These are phyloP conservation scores for Bipolaris gigantea DNA, from an alignment of 2,329 filamentous ascomycete species.

Conservation along the genomic window DNA sequence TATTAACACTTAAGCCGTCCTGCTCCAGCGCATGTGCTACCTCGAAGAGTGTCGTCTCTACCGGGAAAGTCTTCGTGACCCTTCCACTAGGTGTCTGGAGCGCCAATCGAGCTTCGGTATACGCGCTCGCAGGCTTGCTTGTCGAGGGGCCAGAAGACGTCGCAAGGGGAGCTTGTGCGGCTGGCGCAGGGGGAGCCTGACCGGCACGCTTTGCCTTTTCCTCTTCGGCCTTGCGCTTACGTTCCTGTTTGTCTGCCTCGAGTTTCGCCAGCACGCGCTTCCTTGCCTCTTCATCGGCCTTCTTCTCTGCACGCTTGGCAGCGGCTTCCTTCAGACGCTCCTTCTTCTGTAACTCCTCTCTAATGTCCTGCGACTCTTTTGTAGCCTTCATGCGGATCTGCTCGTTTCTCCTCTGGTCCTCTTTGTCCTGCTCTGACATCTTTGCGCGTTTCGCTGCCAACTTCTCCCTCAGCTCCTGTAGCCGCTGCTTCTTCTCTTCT, in stretches of 20 bases:
- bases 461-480: slow-evolving; percentile 73
- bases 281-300: slow-evolving; percentile 81
- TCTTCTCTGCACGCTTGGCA: slow-evolving; percentile 84
- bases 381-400: slow-evolving; percentile 83
- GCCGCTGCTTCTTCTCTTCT: slow-evolving; percentile 81
- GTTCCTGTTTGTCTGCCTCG: slow-evolving; percentile 88
- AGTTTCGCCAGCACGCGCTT: slow-evolving; percentile 91
- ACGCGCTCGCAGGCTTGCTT: slow-evolving; percentile 68
- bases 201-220: slow-evolving; percentile 87
- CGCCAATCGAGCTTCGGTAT: slow-evolving; percentile 79
- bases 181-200: slow-evolving; percentile 55
- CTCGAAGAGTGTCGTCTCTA: slow-evolving; percentile 90
- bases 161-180: slow-evolving; percentile 53
- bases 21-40: slow-evolving; percentile 78
- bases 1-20: slow-evolving; percentile 68
- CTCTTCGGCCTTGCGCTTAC: slow-evolving; percentile 79
- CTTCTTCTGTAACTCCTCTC: slow-evolving; percentile 85
- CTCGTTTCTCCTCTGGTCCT: slow-evolving; percentile 84
- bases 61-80: slow-evolving; percentile 83
- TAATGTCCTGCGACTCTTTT: slow-evolving; percentile 82
- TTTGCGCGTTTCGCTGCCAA: slow-evolving; percentile 71
- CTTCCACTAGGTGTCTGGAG: slow-evolving; percentile 77
- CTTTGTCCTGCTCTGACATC: slow-evolving; percentile 72
- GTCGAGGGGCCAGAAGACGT: slow-evolving; percentile 52
- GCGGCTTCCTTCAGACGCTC: slow-evolving; percentile 91